These are phyloP conservation scores for Kwoniella heveanensis DNA, from an alignment of 768 basidiomycete species.

Conservation along the genomic window DNA sequence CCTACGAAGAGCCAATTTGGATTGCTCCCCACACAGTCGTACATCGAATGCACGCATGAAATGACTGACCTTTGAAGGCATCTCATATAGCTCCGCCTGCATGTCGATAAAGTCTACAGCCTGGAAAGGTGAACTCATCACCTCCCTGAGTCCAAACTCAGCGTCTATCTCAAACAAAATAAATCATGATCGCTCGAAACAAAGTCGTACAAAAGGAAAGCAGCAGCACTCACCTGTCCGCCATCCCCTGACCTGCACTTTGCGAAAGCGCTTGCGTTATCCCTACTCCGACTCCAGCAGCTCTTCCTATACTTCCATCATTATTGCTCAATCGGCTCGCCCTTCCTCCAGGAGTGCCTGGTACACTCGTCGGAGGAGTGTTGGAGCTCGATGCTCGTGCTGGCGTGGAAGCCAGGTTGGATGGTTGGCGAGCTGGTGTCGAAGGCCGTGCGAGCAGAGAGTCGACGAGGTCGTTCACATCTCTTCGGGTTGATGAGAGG, in stretches of 20 bases:
- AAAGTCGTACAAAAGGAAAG: background rate
- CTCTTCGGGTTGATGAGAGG: constrained; percentile 59
- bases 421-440: constrained; percentile 43
- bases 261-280: constrained; percentile 11
- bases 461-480: constrained; percentile 74
- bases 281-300: constrained; percentile 18
- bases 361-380: constrained; percentile 27
- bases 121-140: constrained; percentile 47
- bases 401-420: constrained; percentile 23
- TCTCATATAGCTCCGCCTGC: constrained; percentile 85
- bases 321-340: constrained; percentile 40
- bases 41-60: no score
- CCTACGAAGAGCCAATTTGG: background rate
- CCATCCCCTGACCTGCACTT: constrained; percentile 12
- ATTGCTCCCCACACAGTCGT: no score
- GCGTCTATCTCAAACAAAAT: background rate
- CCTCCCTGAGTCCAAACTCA: constrained; percentile 19
- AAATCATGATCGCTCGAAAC: no score
- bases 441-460: constrained; percentile 59
- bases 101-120: constrained; percentile 81
- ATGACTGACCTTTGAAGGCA: constrained; percentile 73
- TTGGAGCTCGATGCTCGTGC: constrained; percentile 40
- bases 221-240: constrained; percentile 30
- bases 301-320: constrained; percentile 23
- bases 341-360: constrained; percentile 38